phyloP scores from a whole-genome alignment of 495 filamentous ascomycete genomes.

The Symbiotaphrina buchneri region DNA sequence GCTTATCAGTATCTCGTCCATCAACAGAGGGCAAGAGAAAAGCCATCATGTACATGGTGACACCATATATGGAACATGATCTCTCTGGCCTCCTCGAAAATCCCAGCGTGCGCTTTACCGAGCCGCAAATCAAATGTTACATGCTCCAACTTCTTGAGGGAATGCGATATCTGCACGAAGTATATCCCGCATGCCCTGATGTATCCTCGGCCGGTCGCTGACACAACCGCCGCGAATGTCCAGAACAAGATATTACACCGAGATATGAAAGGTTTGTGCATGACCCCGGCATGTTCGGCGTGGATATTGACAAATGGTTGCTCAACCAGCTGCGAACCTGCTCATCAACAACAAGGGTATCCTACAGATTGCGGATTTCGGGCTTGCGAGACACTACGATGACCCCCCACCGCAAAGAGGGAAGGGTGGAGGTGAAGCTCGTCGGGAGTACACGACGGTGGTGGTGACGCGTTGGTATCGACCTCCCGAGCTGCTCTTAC shows the following conservation, averaged over 20 bases:
- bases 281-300: constrained; percentile 1
- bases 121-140: constrained; percentile 94
- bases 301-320: constrained; percentile 8
- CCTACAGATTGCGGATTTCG: constrained; percentile 94
- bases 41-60: constrained; percentile 94
- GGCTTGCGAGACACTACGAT: constrained; percentile 81
- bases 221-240: constrained; percentile 4
- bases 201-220: not conserved
- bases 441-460: constrained; percentile 76
- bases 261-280: constrained; percentile 63
- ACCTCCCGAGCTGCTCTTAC: constrained; percentile 78
- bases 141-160: constrained; percentile 86
- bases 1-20: constrained; percentile 10
- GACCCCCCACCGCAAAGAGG: constrained; percentile 61
- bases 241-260: constrained; percentile 71
- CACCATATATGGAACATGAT: constrained; percentile 97
- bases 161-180: constrained; percentile 67
- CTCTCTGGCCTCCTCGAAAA: constrained; percentile 91
- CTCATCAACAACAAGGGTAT: constrained; percentile 89
- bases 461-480: constrained; percentile 97
- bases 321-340: constrained; percentile 56
- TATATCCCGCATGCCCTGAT: constrained; percentile 10
- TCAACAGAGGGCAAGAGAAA: constrained; percentile 61
- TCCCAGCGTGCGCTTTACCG: constrained; percentile 61
- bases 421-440: constrained; percentile 62